Percentiles rank a stretch among this genome's conserved stretches.
These are phyloP conservation scores for Colletotrichum camelliae DNA, from an alignment of 2,329 filamentous ascomycete genomes.

Conservation along the genomic window DNA sequence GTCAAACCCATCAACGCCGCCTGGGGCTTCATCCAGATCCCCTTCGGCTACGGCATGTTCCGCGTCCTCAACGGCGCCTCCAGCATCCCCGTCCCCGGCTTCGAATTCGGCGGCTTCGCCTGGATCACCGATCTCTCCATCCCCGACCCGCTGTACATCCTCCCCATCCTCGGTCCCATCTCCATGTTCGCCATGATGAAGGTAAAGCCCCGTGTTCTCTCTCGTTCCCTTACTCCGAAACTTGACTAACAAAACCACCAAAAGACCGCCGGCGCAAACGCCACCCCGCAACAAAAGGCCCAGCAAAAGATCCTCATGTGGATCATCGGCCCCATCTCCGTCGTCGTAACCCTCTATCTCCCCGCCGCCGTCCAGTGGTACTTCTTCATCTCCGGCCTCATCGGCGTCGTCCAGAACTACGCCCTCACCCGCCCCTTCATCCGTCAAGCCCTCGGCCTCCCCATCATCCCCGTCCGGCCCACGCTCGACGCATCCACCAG, in stretches of 20 bases:
- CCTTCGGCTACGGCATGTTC: slow-evolving; percentile 83
- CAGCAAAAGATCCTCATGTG: slow-evolving; percentile 48
- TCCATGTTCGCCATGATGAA: slow-evolving; percentile 64
- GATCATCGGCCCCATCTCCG: slow-evolving; percentile 47
- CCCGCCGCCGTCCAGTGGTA: slow-evolving; percentile 56
- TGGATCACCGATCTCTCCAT: slow-evolving; percentile 84
- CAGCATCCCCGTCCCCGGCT: slow-evolving; percentile 77
- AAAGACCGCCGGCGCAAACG: slow-evolving; percentile 16
- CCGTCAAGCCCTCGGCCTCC: slow-evolving; percentile 43
- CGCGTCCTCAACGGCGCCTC: slow-evolving; percentile 77
- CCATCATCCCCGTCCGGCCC: slow-evolving; percentile 28
- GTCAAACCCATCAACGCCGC: slow-evolving; percentile 37
- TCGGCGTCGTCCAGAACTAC: slow-evolving; percentile 37
- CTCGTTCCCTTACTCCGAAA: background rate
- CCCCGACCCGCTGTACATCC: slow-evolving; percentile 77
- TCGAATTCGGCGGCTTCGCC: slow-evolving; percentile 71
- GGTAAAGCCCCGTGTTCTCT: slow-evolving; percentile 37
- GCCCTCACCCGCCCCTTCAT: slow-evolving; percentile 43
- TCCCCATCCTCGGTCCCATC: slow-evolving; percentile 68
- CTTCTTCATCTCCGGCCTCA: slow-evolving; percentile 44
- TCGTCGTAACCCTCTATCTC: slow-evolving; percentile 51
- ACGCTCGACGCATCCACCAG: slow-evolving; percentile 8
- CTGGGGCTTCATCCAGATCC: slow-evolving; percentile 53
- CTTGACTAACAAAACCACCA: slow-evolving; percentile 19
- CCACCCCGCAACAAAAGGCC: slow-evolving; percentile 35